Base-by-base conservation (phyloP, 352 stramenopile genomes). In the Pythium pectinolyticum region DNA sequence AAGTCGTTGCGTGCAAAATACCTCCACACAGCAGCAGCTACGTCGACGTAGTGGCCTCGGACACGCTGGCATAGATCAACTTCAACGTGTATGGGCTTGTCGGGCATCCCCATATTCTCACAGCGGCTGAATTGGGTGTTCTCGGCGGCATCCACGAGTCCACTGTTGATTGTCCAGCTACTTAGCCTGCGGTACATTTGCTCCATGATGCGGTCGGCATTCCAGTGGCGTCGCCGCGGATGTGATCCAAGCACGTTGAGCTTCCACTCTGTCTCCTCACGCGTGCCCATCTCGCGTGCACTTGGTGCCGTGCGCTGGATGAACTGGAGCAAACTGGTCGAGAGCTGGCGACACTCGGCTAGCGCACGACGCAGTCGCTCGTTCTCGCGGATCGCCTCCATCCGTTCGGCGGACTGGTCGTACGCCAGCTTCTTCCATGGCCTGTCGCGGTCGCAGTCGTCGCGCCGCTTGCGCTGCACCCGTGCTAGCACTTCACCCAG, bases 391-490 rank as follows among this genome's bases (percentile, higher is more conserved):
- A 69, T 41, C 31, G 54, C 53, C 10, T 30, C 43, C 19, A 40
- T 30, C 28, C 31, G 30, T 31, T 43, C 20, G 4, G 31, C 25
- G 22, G 43, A 50, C 41, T 61, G 51, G 34, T 57, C 61, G 22
- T 57, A 56, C 10, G 61, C 61, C 10, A 56, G 61, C 34, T 40
- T 47, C 51, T 61, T 41, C 61, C 60, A 67, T 32, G 28, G 50
- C 22, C 59, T 41, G 19, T 88, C 86, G 15, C 73, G 75, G 8
- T 17, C 35, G 2, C 48, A 24, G 1, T 20, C 41, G 12, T 50
- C 39, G 14, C 28, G 22, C 19, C 51, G 60, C 49, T 55, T 24
- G 39, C 51, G 40, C 34, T 61, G 39, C n/a, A 67, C 41, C 8
- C 25, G 39, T 31, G 24, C 14, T 3, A 67, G 37, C 11, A 61